phyloP scores from a whole-genome alignment of 805 yeast genomes.

The Groenewaldozyma tartarivorans region DNA sequence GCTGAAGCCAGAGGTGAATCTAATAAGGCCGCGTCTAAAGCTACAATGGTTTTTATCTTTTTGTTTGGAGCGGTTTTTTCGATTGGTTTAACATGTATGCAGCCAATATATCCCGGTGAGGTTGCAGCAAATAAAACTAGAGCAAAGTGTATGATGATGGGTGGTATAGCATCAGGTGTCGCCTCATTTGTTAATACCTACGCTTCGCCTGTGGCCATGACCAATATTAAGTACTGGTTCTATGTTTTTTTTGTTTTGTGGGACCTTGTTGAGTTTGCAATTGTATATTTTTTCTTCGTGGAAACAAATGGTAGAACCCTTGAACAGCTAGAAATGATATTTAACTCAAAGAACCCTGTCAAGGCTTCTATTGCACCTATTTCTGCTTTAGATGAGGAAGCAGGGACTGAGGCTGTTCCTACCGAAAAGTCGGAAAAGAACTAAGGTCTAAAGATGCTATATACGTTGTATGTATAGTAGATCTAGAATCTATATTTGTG shows the following conservation, averaged over 20 bases:
- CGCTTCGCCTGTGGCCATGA: slow-evolving; percentile 22
- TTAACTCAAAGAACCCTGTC: slow-evolving; percentile 8
- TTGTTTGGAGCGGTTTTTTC: slow-evolving; percentile 10
- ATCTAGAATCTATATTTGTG: too few species aligned
- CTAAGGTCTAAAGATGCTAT: too few species aligned
- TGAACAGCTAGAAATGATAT: slow-evolving; percentile 11
- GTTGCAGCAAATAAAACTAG: slow-evolving; percentile 22
- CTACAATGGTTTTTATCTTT: slow-evolving; percentile 11
- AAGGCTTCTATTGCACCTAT: slow-evolving; percentile 6
- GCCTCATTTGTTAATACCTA: slow-evolving; percentile 18
- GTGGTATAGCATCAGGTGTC: slow-evolving; percentile 4
- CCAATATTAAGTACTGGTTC: slow-evolving; percentile 25
- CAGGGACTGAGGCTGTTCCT: too few species aligned
- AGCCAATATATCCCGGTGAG: slow-evolving; percentile 25
- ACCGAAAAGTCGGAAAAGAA: too few species aligned
- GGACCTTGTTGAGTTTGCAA: slow-evolving; percentile 20
- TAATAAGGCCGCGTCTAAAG: too few species aligned
- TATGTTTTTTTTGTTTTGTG: slow-evolving; percentile 27
- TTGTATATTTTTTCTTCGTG: slow-evolving; percentile 28
- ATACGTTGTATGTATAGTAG: too few species aligned
- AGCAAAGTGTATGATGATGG: slow-evolving; percentile 18
- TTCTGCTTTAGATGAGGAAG: too few species aligned
- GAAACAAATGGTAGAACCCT: slow-evolving; percentile 17
- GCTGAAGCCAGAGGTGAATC: slow-evolving; percentile 17
- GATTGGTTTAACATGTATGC: slow-evolving; percentile 28